Evolutionary conservation across 2,329 filamentous ascomycete species (phyloP), one percentile per base, ranked within the genome.

Genomic region (Cercospora berteroae): DNA sequence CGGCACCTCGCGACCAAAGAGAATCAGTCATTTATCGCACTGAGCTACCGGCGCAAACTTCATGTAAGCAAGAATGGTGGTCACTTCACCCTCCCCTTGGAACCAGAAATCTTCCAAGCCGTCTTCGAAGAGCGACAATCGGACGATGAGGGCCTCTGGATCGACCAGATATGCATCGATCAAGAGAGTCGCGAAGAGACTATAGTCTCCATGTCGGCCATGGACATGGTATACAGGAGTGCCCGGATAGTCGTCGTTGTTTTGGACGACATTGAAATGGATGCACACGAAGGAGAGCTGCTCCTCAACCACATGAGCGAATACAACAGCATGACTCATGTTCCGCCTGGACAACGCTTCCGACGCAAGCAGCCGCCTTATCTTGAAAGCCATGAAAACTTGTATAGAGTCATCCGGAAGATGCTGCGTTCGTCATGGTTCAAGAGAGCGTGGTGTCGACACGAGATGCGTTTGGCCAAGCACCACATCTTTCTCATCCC

Each of bases 141-240:
- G 9, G 72, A 74, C 18, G 72, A 73, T 6, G 81, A 82, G 70
- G 81, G 81, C 6, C 66, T 83, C 5, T 83, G 80, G 80, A 80
- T 81, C 48, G 81, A 83, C 67, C 81, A 82, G 61, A 79, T 82
- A 7, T 82, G 80, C 70, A 80, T 82, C 65, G 76, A 81, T 56
- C 79, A 81, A 62, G 76, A 80, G 2, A 77, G 78, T 42, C 77
- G 81, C 50, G 67, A 66, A 1, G 81, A 82, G 67, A 80, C 76
- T 55, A 78, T 76, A 1, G 73, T 76, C n/a, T 75, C 78, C 1
- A 78, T 82, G 64, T 80, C 78, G 20, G 76, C 78, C 1, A 81
- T 82, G 72, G 80, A 82, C 60, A 72, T 75, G 64, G 79, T 83
- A 5, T 83, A 82, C 71, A 72, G 75, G 39, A 81, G 79, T 36